These are phyloP conservation scores for Tulasnella sp. DNA, from an alignment of 768 basidiomycete species.

Conservation along the genomic window DNA sequence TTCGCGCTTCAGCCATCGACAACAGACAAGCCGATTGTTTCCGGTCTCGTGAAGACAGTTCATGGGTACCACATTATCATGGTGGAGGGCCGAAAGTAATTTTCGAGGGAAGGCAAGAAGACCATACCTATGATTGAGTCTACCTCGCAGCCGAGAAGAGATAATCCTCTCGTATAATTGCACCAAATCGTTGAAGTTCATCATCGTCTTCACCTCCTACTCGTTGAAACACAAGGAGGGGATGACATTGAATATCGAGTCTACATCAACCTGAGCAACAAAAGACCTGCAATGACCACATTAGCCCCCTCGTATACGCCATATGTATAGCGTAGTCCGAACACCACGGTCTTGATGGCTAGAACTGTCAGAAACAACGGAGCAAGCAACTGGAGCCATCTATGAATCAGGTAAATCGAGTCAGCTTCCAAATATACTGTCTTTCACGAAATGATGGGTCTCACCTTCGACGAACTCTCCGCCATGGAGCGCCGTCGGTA, in stretches of 20 bases:
- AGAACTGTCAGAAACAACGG: neutral
- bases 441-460: neutral
- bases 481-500: neutral
- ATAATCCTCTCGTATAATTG: too few relatives aligned
- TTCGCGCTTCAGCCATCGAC: conserved; percentile 71
- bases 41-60: conserved; percentile 60
- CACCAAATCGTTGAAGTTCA: too few relatives aligned
- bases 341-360: neutral
- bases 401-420: neutral
- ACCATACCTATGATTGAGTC: too few relatives aligned
- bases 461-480: neutral
- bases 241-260: too few relatives aligned
- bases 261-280: conserved; percentile 19
- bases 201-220: too few relatives aligned
- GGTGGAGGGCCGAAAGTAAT: conserved; percentile 59
- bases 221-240: too few relatives aligned
- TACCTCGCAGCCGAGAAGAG: too few relatives aligned
- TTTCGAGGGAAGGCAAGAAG: too few relatives aligned
- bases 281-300: conserved; percentile 36
- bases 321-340: conserved; percentile 58
- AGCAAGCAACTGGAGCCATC: neutral
- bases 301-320: conserved; percentile 53
- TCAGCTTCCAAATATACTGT: neutral
- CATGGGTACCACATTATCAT: conserved; percentile 87
- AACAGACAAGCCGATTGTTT: conserved; percentile 60